Evolutionary conservation across 495 filamentous ascomycete genomes (phyloP).

Genomic region (Penicillium desertorum): DNA sequence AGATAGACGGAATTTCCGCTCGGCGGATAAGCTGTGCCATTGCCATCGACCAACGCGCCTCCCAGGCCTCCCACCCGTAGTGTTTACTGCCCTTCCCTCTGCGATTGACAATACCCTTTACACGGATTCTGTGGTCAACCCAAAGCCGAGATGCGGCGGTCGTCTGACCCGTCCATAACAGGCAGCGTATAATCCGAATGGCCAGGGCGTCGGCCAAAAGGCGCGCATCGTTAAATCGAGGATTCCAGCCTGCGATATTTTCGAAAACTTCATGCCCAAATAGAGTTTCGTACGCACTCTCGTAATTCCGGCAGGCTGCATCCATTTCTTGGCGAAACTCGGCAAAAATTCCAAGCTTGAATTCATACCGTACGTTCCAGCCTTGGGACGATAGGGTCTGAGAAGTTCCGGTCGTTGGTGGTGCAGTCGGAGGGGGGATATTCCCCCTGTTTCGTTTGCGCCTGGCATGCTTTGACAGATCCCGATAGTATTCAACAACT

Average conservation of each 20-base stretch:
- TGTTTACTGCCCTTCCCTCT: conserved; percentile 77
- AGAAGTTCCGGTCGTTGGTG: conserved; percentile 77
- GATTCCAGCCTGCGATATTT: conserved; percentile 80
- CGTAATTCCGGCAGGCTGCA: conserved; percentile 74
- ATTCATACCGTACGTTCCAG: conserved; percentile 91
- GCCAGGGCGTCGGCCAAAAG: conserved; percentile 76
- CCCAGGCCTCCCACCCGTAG: conserved; percentile 88
- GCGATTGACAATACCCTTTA: conserved; percentile 72
- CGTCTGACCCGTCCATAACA: conserved; percentile 72
- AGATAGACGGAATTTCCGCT: conserved; percentile 48
- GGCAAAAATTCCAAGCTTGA: conserved; percentile 85
- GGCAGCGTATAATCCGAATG: conserved; percentile 74
- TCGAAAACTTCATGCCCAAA: conserved; percentile 81
- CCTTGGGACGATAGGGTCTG: conserved; percentile 78
- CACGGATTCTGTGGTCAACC: conserved; percentile 67
- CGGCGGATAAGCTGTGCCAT: conserved; percentile 79
- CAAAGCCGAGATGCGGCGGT: conserved; percentile 74
- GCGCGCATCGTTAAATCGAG: conserved; percentile 81
- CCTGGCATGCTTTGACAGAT: conserved; percentile 81
- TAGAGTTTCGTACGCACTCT: conserved; percentile 78
- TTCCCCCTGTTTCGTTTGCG: conserved; percentile 75
- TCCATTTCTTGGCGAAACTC: conserved; percentile 92
- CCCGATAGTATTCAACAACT: conserved; percentile 81
- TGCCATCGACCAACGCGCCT: conserved; percentile 74
- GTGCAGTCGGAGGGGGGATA: conserved; percentile 78